Base-by-base conservation (phyloP, 306 rosid genomes). In the Elaeagnus macrophylla region DNA sequence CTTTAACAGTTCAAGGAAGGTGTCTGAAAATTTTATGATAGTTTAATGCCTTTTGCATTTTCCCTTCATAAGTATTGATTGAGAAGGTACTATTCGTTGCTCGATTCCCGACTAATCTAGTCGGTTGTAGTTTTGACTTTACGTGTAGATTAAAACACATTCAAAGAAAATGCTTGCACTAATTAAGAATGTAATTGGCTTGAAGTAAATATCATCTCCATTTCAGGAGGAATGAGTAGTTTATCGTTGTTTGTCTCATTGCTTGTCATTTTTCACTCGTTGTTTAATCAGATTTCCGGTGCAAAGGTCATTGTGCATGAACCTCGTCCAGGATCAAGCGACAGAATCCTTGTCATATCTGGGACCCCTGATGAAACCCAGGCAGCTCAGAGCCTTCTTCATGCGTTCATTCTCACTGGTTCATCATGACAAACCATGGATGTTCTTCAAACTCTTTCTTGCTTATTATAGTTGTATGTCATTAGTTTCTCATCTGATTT, bases 361-460 rank as follows among this genome's bases (percentile, higher is more conserved):
- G 99, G 99, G 53, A 75, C 93, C 35, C 99, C 99, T 0, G 96
- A 91, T 12, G 96, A 91, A 79, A 91, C 96, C 40, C 93, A 91
- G 70, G 94, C 99, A 19, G 99, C 99, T 2, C 96, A 91, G 74
- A 82, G 94, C 73, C 95, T 91, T 57, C 88, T 91, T 38, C 99
- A 84, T 65, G 93, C 99, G 17, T 91, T 84, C 65, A 91, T 91
- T 70, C 95, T 87, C 41, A 77, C 91, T 11, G 99, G 99, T 66
- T 77, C 94, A 48, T 88, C 81, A 65, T 72, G 78, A 81, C 71
- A 53, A 67, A 7, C 53, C 10, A 12, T 38, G 37, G 9, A 17
- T 64, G 16, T 20, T 20, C 32, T 25, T 25, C 32, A 25, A 25
- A 25, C 32, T 25, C 32, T n/a, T 5, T 10, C 7, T 13, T 41